Evolutionary conservation across 306 rosid species (phyloP).

Genomic region (Argentina anserina): DNA sequence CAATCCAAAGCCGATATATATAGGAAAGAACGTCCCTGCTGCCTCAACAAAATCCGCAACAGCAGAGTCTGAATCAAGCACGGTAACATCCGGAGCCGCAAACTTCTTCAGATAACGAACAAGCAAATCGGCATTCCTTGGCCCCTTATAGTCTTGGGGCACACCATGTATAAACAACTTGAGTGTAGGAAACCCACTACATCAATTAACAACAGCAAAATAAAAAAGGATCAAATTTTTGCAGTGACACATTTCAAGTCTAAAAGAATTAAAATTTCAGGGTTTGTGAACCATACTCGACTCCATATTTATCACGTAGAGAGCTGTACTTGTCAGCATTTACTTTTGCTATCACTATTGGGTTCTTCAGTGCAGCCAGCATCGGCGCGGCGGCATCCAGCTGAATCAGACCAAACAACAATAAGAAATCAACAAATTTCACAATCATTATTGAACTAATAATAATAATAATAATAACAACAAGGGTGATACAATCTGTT

Average conservation of each 20-base stretch:
- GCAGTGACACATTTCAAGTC: not conserved
- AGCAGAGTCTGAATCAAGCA: conserved; percentile 84
- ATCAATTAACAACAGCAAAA: conserved; percentile 16
- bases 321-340: conserved; percentile 76
- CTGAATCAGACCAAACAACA: conserved; percentile 46
- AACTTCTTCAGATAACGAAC: conserved; percentile 84
- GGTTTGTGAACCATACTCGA: conserved; percentile 45
- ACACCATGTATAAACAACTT: conserved; percentile 73
- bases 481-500: too few species aligned
- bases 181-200: conserved; percentile 78
- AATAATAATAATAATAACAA: too few species aligned
- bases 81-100: conserved; percentile 75
- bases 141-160: conserved; percentile 75
- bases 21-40: conserved; percentile 71
- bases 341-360: conserved; percentile 76
- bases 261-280: not conserved
- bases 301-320: conserved; percentile 59
- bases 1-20: conserved; percentile 83
- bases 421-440: not conserved
- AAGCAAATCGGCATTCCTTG: conserved; percentile 81
- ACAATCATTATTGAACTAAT: too few species aligned
- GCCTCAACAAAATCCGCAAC: conserved; percentile 57
- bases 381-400: conserved; percentile 87
- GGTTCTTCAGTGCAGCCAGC: conserved; percentile 70
- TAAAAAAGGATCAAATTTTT: not conserved